Percentiles rank a stretch among this genome's conserved stretches.
phyloP scores from a whole-genome alignment of 306 rosid species.

The Amphicarpaea edgeworthii region DNA sequence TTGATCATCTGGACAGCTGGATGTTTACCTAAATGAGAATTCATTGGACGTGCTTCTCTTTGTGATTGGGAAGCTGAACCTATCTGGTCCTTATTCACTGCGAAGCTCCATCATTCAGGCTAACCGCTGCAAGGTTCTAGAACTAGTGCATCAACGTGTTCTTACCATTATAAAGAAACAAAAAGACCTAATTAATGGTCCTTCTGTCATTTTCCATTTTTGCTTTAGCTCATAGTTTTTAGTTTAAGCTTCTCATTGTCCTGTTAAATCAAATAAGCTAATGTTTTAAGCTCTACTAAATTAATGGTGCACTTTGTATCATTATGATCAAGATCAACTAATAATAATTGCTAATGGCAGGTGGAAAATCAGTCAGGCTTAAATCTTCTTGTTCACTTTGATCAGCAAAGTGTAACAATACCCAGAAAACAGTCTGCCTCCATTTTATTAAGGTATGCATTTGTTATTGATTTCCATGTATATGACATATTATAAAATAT shows the following conservation, averaged over 20 bases:
- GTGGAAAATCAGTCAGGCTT: constrained; percentile 82
- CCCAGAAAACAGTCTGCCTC: constrained; percentile 76
- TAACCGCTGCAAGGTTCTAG: constrained; percentile 87
- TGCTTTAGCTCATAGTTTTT: constrained; percentile 33
- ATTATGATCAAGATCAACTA: constrained; percentile 41
- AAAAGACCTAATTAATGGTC: constrained; percentile 35
- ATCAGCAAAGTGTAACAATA: constrained; percentile 69
- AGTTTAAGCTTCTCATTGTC: constrained; percentile 24
- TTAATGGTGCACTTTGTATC: constrained; percentile 28
- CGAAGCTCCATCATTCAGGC: constrained; percentile 68
- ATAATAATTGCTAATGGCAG: constrained; percentile 57
- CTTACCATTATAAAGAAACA: constrained; percentile 32
- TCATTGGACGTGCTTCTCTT: constrained; percentile 90
- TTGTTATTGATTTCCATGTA: constrained; percentile 35
- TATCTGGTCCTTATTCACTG: constrained; percentile 90
- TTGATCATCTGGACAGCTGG: constrained; percentile 63
- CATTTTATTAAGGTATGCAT: constrained; percentile 70
- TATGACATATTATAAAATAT: constrained; percentile 8
- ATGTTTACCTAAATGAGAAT: constrained; percentile 74
- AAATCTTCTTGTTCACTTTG: constrained; percentile 71
- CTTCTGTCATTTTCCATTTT: constrained; percentile 16
- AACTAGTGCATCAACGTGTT: constrained; percentile 29
- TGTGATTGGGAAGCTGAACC: constrained; percentile 70
- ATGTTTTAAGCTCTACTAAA: constrained; percentile 15
- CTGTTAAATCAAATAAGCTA: constrained; percentile 12